Evolutionary conservation across 441 rosid species (phyloP), one percentile per base, ranked within the genome.

Genomic region (Bruguiera hainesii): DNA sequence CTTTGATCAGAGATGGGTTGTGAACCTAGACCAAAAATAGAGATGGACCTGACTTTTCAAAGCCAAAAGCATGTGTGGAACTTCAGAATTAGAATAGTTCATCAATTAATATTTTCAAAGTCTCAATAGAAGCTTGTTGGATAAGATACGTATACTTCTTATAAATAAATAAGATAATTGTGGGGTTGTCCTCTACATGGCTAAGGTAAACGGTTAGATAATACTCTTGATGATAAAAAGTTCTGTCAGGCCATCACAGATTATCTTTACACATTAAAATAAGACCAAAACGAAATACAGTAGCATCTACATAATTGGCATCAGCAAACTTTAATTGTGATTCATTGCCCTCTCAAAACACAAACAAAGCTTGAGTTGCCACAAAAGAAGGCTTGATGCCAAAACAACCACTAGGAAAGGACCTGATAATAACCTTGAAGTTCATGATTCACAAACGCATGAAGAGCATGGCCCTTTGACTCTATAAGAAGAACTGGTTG

Each of bases 381-480:
- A 26, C 55, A 28, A 42, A 72, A 25, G 15, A 30, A 30, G 63
- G 23, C 23, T 52, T 42, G 3, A 53, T 28, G 26, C 55, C 29
- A 63, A 29, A 56, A 61, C 16, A 70, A 69, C 7, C 61, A 26
- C 1, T 49, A 30, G 16, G 35, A 63, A 55, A 33, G 51, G 71
- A 67, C 60, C 57, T 55, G 62, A 51, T 55, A 46, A 66, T 60
- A 65, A 90, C 98, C 94, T 84, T 86, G 71, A 71, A 85, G 83
- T 71, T 85, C 66, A 69, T 85, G 80, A 81, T 95, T 92, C 71
- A 95, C 86, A 76, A 92, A 95, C 68, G 76, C 87, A 82, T 89
- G 96, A 71, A 92, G 87, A 56, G 93, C 90, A 73, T 90, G 96
- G 21, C 98, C 99, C 76, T 86, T 83, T 61, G 97, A 90, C 71